Base-by-base conservation (phyloP, 106 monocot species). In the Allium cepa region DNA sequence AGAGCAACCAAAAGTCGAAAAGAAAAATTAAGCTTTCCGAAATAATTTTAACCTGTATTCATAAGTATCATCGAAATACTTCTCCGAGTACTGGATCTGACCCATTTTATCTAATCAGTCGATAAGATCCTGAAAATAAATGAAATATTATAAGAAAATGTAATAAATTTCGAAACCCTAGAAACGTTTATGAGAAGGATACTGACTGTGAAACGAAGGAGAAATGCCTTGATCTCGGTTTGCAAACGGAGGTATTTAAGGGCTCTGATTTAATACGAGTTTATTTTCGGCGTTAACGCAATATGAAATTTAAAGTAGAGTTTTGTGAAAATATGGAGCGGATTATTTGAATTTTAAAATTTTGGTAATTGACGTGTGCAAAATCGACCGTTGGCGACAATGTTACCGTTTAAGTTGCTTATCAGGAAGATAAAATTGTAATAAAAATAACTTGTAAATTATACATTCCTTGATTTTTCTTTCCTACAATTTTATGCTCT, bases 1-100 rank as follows among this genome's bases (percentile, higher is more conserved):
- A 14, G 3, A 57, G 58, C n/a, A 14, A 27, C 61, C 4, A 6
- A 1, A 52, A 50, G 27, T 15, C 10, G 15, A 46, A 53, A 17
- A 46, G 15, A 59, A 55, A 56, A 9, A 1, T 0, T 1, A 8
- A 49, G 1, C 1, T 4, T 49, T 67, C 53, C 8, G 66, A 18
- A 2, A 8, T 2, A 13, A 48, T 10, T 26, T 4, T 17, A 2
- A 93, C 93, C 93, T 80, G 83, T 93, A 93, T 68, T 93, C 93
- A 66, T 83, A 86, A 55, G 72, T 89, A 48, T 93, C 89, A 63
- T 93, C 93, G 70, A 93, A 93, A 70, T 93, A 93, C 66, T 93
- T 93, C 83, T 93, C 93, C 8, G 93, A 93, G 71, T 93, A 93
- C 89, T 93, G 93, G 84, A 93, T 93, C 86, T 89, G 89, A 0